Percentiles rank a stretch among this genome's conserved stretches.
Conservation (phyloP, 2,329 filamentous ascomycete genomes). For the Sporothrix luriei region DNA sequence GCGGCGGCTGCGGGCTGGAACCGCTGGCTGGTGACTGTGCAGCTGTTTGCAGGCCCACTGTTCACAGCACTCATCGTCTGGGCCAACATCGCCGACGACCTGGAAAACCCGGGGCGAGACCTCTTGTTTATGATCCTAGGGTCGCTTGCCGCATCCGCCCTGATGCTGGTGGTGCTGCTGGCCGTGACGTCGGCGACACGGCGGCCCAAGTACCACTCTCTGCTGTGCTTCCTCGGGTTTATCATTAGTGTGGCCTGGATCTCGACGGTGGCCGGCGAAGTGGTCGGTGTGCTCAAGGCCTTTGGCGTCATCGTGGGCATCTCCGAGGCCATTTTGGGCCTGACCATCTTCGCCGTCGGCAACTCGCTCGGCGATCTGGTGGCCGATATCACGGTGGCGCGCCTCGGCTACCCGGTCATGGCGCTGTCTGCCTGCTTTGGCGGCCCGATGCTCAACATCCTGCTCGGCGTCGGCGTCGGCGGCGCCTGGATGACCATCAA, state of each 20-base stretch:
- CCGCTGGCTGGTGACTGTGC: constrained; percentile 82
- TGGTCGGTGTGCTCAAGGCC: constrained; percentile 91
- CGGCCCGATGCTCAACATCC: constrained; percentile 96
- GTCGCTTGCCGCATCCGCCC: constrained; percentile 68
- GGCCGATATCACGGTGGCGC: constrained; percentile 90
- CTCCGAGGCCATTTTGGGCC: constrained; percentile 88
- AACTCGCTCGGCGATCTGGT: constrained; percentile 94
- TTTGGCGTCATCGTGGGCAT: constrained; percentile 90
- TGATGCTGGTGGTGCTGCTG: constrained; percentile 68
- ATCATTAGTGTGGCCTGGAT: constrained; percentile 94
- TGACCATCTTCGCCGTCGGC: constrained; percentile 94
- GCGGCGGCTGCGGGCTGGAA: constrained; percentile 62
- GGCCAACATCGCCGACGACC: constrained; percentile 64
- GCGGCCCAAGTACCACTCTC: constrained; percentile 71
- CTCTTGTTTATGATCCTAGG: constrained; percentile 62
- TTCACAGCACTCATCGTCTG: constrained; percentile 79
- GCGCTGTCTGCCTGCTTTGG: constrained; percentile 93
- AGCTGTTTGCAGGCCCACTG: constrained; percentile 82
- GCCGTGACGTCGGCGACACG: constrained; percentile 67
- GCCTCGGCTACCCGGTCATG: constrained; percentile 95
- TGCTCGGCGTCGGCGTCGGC: constrained; percentile 89
- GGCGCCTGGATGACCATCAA: constrained; percentile 84
- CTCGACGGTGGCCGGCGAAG: constrained; percentile 90
- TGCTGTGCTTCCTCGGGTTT: constrained; percentile 88
- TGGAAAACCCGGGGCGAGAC: constrained; percentile 53